Evolutionary conservation across 306 rosid species (phyloP).

Genomic region (Purshia tridentata): DNA sequence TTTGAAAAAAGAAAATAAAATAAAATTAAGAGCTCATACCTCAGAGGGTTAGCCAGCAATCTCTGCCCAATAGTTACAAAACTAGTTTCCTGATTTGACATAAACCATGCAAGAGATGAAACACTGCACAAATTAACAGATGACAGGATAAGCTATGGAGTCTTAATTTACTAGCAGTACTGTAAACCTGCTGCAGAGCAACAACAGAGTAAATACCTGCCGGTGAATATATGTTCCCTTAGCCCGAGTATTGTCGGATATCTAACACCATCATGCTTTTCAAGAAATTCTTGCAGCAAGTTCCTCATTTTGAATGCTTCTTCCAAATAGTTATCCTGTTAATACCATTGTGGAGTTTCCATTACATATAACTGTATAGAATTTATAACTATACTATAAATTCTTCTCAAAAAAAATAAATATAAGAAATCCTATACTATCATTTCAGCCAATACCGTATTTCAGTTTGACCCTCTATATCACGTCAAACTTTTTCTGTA

Average conservation of each 20-base stretch:
- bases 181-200: constrained; percentile 23
- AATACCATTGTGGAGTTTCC: not conserved
- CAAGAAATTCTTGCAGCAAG: constrained; percentile 80
- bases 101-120: constrained; percentile 97
- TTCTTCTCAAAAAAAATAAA: too few species aligned
- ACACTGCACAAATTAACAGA: constrained; percentile 63
- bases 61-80: constrained; percentile 98
- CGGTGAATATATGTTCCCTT: constrained; percentile 94
- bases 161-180: constrained; percentile 24
- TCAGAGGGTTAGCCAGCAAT: constrained; percentile 85
- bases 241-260: constrained; percentile 93
- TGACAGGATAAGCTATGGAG: constrained; percentile 15
- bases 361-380: not conserved
- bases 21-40: constrained; percentile 41
- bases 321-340: constrained; percentile 93
- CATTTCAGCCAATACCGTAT: not conserved
- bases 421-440: too few species aligned
- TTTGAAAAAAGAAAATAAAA: not conserved
- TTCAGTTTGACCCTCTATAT: not conserved
- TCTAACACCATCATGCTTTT: constrained; percentile 59
- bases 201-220: constrained; percentile 60
- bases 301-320: constrained; percentile 99
- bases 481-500: not conserved
- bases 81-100: constrained; percentile 94
- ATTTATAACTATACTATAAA: not conserved